Evolutionary conservation across 257 asterid genomes (phyloP).

Genomic region (Thymus mandschuricus): DNA sequence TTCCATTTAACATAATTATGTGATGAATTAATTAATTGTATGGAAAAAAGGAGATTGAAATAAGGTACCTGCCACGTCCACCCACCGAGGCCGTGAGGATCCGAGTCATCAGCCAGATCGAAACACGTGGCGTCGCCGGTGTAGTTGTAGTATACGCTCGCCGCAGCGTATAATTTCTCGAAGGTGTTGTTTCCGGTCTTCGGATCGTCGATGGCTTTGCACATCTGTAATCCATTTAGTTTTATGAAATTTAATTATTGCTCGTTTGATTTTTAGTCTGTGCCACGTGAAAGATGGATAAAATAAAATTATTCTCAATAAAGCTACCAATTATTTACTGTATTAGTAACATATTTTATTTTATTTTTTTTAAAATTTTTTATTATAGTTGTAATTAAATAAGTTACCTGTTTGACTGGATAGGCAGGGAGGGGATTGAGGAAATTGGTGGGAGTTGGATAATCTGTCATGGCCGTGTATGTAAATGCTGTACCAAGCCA

Average conservation of each 20-base stretch:
- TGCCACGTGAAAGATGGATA: background rate
- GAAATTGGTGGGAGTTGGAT: conserved; percentile 82
- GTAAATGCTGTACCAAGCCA: conserved; percentile 68
- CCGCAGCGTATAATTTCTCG: conserved; percentile 65
- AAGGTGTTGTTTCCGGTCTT: conserved; percentile 56
- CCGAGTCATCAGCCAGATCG: conserved; percentile 54
- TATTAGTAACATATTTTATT: too few relatives aligned
- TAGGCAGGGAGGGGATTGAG: conserved; percentile 87
- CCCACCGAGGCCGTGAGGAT: conserved; percentile 76
- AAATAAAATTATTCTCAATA: background rate
- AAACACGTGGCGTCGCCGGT: conserved; percentile 65
- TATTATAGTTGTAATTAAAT: too few relatives aligned
- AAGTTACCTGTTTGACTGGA: conserved; percentile 77
- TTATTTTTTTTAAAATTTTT: too few relatives aligned
- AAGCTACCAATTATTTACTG: background rate
- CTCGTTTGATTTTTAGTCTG: background rate
- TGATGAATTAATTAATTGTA: too few relatives aligned
- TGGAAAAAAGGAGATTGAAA: background rate
- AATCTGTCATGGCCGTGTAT: conserved; percentile 95
- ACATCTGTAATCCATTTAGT: conserved; percentile 58
- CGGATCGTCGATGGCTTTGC: conserved; percentile 81
- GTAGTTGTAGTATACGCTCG: conserved; percentile 69
- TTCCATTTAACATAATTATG: too few relatives aligned
- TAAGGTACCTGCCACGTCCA: conserved; percentile 87
- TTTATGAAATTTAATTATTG: background rate